Percentiles rank a stretch among this genome's conserved stretches.
phyloP scores from a whole-genome alignment of 1,284 basidiomycete genomes.

The Austropuccinia psidii region DNA sequence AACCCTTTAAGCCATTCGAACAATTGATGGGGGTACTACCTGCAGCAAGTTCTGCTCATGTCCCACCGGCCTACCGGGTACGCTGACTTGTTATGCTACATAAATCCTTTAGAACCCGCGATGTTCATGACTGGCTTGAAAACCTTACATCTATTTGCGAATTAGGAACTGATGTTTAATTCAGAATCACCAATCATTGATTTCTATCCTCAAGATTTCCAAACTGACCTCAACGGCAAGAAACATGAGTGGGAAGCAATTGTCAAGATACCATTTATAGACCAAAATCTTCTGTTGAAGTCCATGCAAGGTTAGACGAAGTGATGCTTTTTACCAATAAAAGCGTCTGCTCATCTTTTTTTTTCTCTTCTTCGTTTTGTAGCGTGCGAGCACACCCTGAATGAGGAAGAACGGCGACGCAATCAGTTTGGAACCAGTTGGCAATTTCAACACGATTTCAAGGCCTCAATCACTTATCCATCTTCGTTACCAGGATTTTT shows the following conservation, averaged over 20 bases:
- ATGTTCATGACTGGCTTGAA: neutral
- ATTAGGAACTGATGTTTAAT: slow-evolving; percentile 90
- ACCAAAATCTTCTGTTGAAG: slow-evolving; percentile 66
- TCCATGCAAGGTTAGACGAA: slow-evolving; percentile 62
- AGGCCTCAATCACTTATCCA: slow-evolving; percentile 57
- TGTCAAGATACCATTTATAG: slow-evolving; percentile 98
- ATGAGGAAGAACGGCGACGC: slow-evolving; percentile 65
- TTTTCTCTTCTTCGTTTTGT: neutral
- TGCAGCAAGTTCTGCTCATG: slow-evolving; percentile 73
- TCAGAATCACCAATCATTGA: slow-evolving; percentile 79
- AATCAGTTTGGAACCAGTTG: slow-evolving; percentile 74
- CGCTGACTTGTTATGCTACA: neutral
- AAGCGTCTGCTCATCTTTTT: neutral
- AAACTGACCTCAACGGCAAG: slow-evolving; percentile 93
- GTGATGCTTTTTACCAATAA: neutral
- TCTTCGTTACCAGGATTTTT: slow-evolving; percentile 92
- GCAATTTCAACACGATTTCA: slow-evolving; percentile 63
- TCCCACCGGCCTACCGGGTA: slow-evolving; percentile 65
- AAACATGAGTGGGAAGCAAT: slow-evolving; percentile 98
- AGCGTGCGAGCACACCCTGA: slow-evolving; percentile 63
- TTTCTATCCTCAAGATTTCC: slow-evolving; percentile 88
- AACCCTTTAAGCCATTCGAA: slow-evolving; percentile 87
- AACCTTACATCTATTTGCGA: neutral
- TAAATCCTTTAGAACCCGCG: neutral
- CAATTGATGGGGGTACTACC: slow-evolving; percentile 98